Percentiles rank a stretch among this genome's conserved stretches.
These are phyloP conservation scores for Candida saitoana DNA, from an alignment of 805 yeast genomes.

Conservation along the genomic window DNA sequence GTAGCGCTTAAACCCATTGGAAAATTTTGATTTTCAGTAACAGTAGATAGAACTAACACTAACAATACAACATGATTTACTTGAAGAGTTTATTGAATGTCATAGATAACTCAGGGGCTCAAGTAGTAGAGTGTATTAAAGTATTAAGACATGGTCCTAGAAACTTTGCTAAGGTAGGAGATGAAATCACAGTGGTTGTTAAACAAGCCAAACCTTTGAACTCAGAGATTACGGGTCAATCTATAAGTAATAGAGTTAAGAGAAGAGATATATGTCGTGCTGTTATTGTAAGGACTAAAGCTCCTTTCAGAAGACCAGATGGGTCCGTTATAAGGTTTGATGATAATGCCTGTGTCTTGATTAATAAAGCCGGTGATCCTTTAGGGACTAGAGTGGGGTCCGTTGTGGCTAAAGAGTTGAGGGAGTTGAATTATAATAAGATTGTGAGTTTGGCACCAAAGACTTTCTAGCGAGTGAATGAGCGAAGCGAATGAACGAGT, in stretches of 20 bases:
- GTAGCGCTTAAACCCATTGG: not conserved
- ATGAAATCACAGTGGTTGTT: slow-evolving; percentile 89
- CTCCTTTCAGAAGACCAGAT: slow-evolving; percentile 71
- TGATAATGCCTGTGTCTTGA: slow-evolving; percentile 94
- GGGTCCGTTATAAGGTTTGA: slow-evolving; percentile 86
- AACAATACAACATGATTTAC: too few species aligned
- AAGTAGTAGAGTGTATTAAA: slow-evolving; percentile 91
- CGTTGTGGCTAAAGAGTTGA: slow-evolving; percentile 87
- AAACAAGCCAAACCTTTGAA: slow-evolving; percentile 82
- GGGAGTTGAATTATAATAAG: slow-evolving; percentile 77
- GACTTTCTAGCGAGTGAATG: slow-evolving; percentile 20
- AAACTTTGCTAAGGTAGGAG: slow-evolving; percentile 83
- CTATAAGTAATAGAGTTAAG: slow-evolving; percentile 76
- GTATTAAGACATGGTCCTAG: slow-evolving; percentile 85
- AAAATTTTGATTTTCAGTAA: not conserved
- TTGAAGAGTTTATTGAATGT: slow-evolving; percentile 84
- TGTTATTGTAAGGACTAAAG: slow-evolving; percentile 89
- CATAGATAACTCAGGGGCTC: slow-evolving; percentile 94
- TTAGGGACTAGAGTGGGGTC: slow-evolving; percentile 89
- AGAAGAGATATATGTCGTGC: slow-evolving; percentile 96
- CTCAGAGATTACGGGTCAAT: slow-evolving; percentile 66
- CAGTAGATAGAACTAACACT: too few species aligned
- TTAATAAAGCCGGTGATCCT: slow-evolving; percentile 90
- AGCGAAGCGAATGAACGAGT: too few species aligned
- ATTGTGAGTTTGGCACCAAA: slow-evolving; percentile 90